A percentile compares a stretch with the other conserved stretches of the same genome.
These are phyloP conservation scores for Paecilomyces variotii DNA, from an alignment of 2,329 filamentous ascomycete genomes.

Conservation along the genomic window DNA sequence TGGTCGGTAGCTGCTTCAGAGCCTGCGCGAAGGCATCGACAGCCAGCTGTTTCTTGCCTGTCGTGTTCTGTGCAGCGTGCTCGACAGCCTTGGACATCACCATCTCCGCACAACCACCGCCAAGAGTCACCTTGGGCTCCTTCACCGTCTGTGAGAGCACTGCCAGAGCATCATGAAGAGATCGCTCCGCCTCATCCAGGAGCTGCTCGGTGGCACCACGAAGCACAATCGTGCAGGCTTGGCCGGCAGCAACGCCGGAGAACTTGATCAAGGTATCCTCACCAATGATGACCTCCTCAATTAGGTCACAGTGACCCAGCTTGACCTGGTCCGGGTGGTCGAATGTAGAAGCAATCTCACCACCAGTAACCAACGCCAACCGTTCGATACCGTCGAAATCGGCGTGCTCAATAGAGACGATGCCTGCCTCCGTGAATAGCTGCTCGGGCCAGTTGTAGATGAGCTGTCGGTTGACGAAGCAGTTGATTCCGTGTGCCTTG, in stretches of 20 bases:
- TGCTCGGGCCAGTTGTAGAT: constrained; percentile 99
- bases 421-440: constrained; percentile 93
- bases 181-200: constrained; percentile 92
- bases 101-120: constrained; percentile 97
- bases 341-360: constrained; percentile 95
- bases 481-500: constrained; percentile 98
- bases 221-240: constrained; percentile 94
- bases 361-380: constrained; percentile 87
- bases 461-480: constrained; percentile 97
- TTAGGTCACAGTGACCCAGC: constrained; percentile 87
- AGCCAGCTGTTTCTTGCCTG: constrained; percentile 93
- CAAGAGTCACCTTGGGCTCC: constrained; percentile 87
- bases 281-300: constrained; percentile 97
- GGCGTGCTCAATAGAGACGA: constrained; percentile 97
- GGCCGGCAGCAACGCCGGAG: constrained; percentile 85
- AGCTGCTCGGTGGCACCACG: constrained; percentile 95
- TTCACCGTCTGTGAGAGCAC: constrained; percentile 94
- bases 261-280: constrained; percentile 98
- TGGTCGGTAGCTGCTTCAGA: constrained; percentile 87
- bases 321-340: constrained; percentile 97
- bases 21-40: constrained; percentile 85
- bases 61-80: constrained; percentile 82
- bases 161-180: constrained; percentile 88
- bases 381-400: constrained; percentile 98
- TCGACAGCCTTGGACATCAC: constrained; percentile 98